Evolutionary conservation across 192 early-diverging fungal species (phyloP).

Genomic region (Coemansia sp.): DNA sequence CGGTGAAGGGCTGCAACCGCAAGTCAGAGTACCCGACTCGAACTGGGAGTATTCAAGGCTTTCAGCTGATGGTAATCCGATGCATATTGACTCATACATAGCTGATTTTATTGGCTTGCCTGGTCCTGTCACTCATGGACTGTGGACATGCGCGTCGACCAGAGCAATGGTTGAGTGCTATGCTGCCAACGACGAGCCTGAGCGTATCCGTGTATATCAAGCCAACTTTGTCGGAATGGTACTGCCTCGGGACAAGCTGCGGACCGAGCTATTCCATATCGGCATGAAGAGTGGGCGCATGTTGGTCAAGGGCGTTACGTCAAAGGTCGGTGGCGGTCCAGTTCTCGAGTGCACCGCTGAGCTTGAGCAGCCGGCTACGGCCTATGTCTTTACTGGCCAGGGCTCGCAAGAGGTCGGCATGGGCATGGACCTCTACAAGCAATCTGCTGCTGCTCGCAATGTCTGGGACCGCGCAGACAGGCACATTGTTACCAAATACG

Average conservation of each 20-base stretch:
- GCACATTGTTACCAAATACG: conserved; percentile 83
- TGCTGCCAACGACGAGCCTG: conserved; percentile 84
- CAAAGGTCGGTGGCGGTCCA: conserved; percentile 66
- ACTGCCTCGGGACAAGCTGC: conserved; percentile 78
- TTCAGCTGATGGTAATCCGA: conserved; percentile 85
- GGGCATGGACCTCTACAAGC: conserved; percentile 92
- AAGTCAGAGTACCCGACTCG: conserved; percentile 58
- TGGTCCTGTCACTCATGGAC: conserved; percentile 67
- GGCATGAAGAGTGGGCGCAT: conserved; percentile 92
- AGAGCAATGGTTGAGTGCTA: conserved; percentile 87
- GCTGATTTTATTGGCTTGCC: conserved; percentile 83
- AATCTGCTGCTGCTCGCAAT: conserved; percentile 75
- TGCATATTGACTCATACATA: conserved; percentile 92
- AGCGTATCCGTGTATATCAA: conserved; percentile 75
- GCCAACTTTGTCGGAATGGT: conserved; percentile 90
- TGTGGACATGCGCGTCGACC: conserved; percentile 51
- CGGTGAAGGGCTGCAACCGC: not conserved
- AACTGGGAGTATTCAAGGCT: conserved; percentile 79
- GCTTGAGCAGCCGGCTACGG: conserved; percentile 85
- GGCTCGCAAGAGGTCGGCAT: conserved; percentile 93
- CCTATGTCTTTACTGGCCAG: conserved; percentile 96
- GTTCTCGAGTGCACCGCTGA: conserved; percentile 81
- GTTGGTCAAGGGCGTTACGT: conserved; percentile 83
- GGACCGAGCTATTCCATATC: conserved; percentile 80
- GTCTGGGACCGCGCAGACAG: conserved; percentile 92